Base-by-base conservation (phyloP, 2,329 filamentous ascomycete genomes). In the Alternaria metachromatica region DNA sequence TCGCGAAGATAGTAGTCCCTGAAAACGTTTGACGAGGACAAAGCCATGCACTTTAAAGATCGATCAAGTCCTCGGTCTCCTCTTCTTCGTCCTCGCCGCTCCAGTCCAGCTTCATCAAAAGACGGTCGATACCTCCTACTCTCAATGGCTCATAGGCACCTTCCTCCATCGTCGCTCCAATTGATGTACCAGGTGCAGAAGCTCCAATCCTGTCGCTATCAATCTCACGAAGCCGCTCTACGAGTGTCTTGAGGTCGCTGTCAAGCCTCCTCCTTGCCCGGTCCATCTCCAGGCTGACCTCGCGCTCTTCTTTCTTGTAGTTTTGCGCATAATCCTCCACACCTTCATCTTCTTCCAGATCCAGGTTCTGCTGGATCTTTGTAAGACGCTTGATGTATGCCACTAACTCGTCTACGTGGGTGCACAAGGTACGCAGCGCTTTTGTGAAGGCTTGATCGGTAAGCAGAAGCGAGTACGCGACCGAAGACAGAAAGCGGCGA, bases 51-150 rank as follows among this genome's bases (percentile, higher is more conserved):
- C 26, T 12, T 55, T 37, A 23, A 30, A 46, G n/a, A 26, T 54
- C 44, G 63, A 66, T 18, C 50, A 76, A 62, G 49, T 74, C 72
- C 30, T 70, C 70, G 23, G 74, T 70, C 59, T 58, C 57, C 8
- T 70, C 72, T 23, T 77, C 77, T 12, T 78, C 76, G 5, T 76
- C 76, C 13, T 68, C 72, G 10, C 63, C 74, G n/a, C 80, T 80
- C 78, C 87, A 88, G 69, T 97, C 94, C 72, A 97, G 82, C 83
- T 97, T 97, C 93, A 97, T 97, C 76, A 97, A 80, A 76, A 97
- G 80, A 62, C 92, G 85, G 81, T 97, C 93, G 49, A 97, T 88
- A 1, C 93, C 92, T 0, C 92, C 92, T 4, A 93, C 87, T 64
- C 91, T 89, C 65, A 88, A 86, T 1, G 93, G 91, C 28, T 90